Evolutionary conservation across 2,329 filamentous ascomycete genomes (phyloP).

Genomic region (Hymenotorrendiella dingleyae): DNA sequence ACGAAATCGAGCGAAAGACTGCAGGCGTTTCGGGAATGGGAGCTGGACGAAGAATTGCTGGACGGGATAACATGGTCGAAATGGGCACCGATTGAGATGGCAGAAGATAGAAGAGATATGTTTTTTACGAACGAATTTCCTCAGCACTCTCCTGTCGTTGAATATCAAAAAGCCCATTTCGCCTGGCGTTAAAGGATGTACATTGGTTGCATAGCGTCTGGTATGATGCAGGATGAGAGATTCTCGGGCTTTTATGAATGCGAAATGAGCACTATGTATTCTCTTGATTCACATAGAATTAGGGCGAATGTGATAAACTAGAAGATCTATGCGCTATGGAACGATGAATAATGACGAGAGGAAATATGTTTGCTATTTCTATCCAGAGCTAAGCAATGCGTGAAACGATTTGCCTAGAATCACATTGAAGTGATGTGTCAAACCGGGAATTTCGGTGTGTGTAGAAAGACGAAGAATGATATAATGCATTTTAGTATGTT

Average conservation of each 20-base stretch:
- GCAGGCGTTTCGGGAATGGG: slow-evolving; percentile 31
- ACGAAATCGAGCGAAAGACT: slow-evolving; percentile 62
- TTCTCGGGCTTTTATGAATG: slow-evolving; percentile 11
- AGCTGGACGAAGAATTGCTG: slow-evolving; percentile 37
- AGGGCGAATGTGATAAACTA: slow-evolving; percentile 4
- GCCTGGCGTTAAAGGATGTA: slow-evolving; percentile 26
- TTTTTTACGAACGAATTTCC: slow-evolving; percentile 1
- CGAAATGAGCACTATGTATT: slow-evolving; percentile 8
- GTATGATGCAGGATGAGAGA: slow-evolving; percentile 25
- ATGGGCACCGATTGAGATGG: slow-evolving; percentile 30
- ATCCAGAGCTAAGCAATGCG: too few species aligned
- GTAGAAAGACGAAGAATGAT: too few species aligned
- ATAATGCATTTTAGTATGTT: too few species aligned
- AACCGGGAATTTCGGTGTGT: too few species aligned
- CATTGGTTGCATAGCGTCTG: slow-evolving; percentile 29
- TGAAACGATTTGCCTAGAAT: too few species aligned
- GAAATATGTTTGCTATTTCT: too few species aligned
- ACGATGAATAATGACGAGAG: too few species aligned
- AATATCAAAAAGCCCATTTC: slow-evolving; percentile 15
- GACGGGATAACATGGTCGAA: slow-evolving; percentile 30
- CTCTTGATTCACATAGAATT: background rate
- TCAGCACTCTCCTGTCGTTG: background rate
- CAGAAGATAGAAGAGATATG: slow-evolving; percentile 1
- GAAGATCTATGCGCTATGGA: too few species aligned
- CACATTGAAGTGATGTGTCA: too few species aligned